Evolutionary conservation across 2,329 filamentous ascomycete genomes (phyloP).

Genomic region (Xylariaceae sp.): DNA sequence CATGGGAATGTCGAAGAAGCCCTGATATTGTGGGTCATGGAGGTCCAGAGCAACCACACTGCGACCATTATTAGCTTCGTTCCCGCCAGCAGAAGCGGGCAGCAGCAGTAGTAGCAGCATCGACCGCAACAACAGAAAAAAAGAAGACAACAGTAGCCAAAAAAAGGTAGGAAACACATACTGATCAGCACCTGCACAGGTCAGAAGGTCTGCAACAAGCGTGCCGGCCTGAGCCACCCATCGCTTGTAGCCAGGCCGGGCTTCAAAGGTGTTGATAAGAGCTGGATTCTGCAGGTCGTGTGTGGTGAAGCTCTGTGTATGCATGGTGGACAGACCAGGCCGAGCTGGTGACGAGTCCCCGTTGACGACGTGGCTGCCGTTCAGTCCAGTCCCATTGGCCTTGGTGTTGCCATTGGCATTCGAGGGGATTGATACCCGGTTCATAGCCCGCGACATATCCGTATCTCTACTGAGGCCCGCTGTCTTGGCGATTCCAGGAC

Average conservation of each 20-base stretch:
- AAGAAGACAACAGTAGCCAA: conserved; percentile 5
- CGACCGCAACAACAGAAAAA: too few species aligned
- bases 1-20: conserved; percentile 97
- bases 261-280: conserved; percentile 54
- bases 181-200: conserved; percentile 93
- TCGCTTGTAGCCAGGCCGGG: conserved; percentile 91
- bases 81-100: too few species aligned
- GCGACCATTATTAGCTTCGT: conserved; percentile 17
- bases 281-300: conserved; percentile 58
- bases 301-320: conserved; percentile 46
- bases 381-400: conserved; percentile 27
- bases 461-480: conserved; percentile 58
- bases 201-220: conserved; percentile 86
- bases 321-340: conserved; percentile 32
- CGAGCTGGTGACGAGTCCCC: conserved; percentile 22
- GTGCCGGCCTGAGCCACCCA: conserved; percentile 98
- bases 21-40: conserved; percentile 93
- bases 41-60: conserved; percentile 92
- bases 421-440: conserved; percentile 53
- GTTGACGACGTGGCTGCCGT: conserved; percentile 16
- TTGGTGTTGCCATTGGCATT: conserved; percentile 16
- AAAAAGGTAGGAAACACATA: conserved; percentile 40
- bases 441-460: conserved; percentile 67
- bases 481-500: conserved; percentile 61
- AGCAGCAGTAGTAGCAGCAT: too few species aligned